Evolutionary conservation across 2,329 filamentous ascomycete genomes (phyloP).

Genomic region (Emergomyces orientalis): DNA sequence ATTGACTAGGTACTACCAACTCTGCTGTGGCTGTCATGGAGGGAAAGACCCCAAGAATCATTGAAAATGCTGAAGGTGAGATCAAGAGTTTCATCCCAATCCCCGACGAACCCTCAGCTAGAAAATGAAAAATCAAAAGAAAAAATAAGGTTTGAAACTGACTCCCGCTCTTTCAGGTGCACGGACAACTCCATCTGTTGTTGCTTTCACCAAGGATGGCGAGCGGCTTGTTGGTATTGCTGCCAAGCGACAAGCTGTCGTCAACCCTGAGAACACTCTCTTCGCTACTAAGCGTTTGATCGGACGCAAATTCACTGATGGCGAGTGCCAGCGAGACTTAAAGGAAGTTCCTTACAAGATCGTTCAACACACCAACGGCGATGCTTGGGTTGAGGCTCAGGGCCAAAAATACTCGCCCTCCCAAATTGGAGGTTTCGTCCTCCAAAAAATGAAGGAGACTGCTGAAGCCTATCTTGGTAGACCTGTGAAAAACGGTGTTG

Average conservation of each 20-base stretch:
- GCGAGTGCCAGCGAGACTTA: conserved; percentile 91
- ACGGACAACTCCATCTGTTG: conserved; percentile 85
- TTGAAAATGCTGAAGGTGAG: conserved; percentile 90
- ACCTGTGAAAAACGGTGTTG: conserved; percentile 87
- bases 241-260: conserved; percentile 94
- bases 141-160: conserved; percentile 2
- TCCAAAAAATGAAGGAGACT: conserved; percentile 99
- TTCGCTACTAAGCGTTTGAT: conserved; percentile 99
- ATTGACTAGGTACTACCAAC: conserved; percentile 69
- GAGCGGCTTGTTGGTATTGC: conserved; percentile 95
- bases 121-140: conserved; percentile 6
- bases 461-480: conserved; percentile 88
- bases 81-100: neutral
- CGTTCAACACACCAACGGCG: conserved; percentile 89
- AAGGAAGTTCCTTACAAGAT: conserved; percentile 99
- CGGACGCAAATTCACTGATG: conserved; percentile 89
- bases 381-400: conserved; percentile 90
- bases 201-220: conserved; percentile 89
- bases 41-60: conserved; percentile 89
- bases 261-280: conserved; percentile 97
- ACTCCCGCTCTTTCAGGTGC: conserved; percentile 48
- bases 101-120: neutral
- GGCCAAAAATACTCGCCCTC: conserved; percentile 95
- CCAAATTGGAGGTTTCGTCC: conserved; percentile 93
- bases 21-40: conserved; percentile 97